Base-by-base conservation (phyloP, 805 yeast species). In the Teunomyces kruisii region DNA sequence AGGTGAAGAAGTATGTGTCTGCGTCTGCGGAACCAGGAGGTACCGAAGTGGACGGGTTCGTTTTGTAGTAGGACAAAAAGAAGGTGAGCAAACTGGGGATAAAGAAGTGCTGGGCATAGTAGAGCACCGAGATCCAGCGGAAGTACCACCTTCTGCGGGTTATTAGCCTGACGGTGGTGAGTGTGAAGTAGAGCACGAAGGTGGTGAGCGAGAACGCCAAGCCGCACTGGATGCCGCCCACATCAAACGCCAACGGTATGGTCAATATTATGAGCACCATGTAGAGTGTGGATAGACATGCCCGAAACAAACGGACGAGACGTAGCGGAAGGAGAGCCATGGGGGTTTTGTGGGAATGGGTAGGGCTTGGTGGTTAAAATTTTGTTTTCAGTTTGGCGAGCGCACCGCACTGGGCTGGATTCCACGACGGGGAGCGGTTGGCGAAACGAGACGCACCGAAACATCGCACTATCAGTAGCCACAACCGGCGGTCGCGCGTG, bases 201-300 rank as follows among this genome's bases (percentile, higher is more conserved):
- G 79, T 70, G 44, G 88, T 79, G 39, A 92, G 74, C 6, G 96
- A 83, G 62, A 83, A 94, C 14, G 95, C 81, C 48, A 94, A 70
- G 1, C 99, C 99, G 65, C 98, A 92, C 45, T 81, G 76, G 14
- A 84, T 76, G 1, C 98, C 97, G 8, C 98, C 98, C 31, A 89
- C 85, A 58, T 92, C 96, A 65, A 94, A 94, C 17, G 97, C 86
- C 49, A 94, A 76, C 4, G 98, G 98, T 6, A 94, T 86, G 2
- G 97, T 86, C 26, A 91, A 72, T 24, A 90, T 77, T 9, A 88
- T 81, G 41, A 88, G 77, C 5, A 78, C 62, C 43, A 89, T 70
- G 57, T 90, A 89, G 26, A 86, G 64, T 1, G 80, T 65, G 0
- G 87, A 80, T 47, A 81, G 68, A 12, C 76, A 31, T 17, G 70